These are phyloP conservation scores for Paecilomyces fulvus DNA, from an alignment of 2,329 filamentous ascomycete genomes.

Conservation along the genomic window DNA sequence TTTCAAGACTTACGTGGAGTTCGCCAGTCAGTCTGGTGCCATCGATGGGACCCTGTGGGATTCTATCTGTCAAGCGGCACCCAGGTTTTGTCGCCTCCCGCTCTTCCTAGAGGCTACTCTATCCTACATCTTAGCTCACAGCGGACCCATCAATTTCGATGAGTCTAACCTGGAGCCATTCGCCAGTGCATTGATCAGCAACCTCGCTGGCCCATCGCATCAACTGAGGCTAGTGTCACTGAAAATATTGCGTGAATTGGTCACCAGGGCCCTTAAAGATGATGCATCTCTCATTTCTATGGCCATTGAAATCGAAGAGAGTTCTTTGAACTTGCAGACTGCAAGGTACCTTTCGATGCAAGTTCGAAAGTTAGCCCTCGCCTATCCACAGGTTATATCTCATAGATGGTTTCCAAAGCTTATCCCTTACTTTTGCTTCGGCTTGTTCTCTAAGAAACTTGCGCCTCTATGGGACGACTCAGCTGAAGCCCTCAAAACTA, in stretches of 20 bases:
- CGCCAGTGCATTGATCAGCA: constrained; percentile 57
- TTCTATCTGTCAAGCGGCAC: constrained; percentile 56
- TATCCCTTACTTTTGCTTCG: constrained; percentile 77
- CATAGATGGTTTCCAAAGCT: constrained; percentile 61
- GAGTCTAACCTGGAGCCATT: constrained; percentile 54
- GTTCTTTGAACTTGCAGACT: constrained; percentile 66
- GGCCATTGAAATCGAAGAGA: constrained; percentile 74
- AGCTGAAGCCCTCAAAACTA: constrained; percentile 63
- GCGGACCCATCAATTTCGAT: constrained; percentile 26
- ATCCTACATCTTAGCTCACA: constrained; percentile 35
- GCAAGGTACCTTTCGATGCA: constrained; percentile 74
- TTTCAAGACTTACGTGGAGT: constrained; percentile 62
- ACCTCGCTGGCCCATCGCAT: constrained; percentile 68
- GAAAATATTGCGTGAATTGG: constrained; percentile 58
- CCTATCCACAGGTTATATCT: constrained; percentile 53
- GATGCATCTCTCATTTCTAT: constrained; percentile 39
- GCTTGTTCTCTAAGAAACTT: constrained; percentile 76
- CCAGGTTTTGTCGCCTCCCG: constrained; percentile 55
- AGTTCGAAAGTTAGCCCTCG: constrained; percentile 63
- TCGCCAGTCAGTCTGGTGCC: constrained; percentile 51
- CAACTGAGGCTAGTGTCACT: constrained; percentile 65
- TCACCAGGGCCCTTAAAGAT: constrained; percentile 40
- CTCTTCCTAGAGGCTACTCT: constrained; percentile 59
- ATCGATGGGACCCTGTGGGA: constrained; percentile 56
- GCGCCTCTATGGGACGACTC: constrained; percentile 83